A percentile compares a stretch with the other conserved stretches of the same genome.
Evolutionary conservation across 2,329 filamentous ascomycete species (phyloP).

Genomic region (Fusarium sarcochroum): DNA sequence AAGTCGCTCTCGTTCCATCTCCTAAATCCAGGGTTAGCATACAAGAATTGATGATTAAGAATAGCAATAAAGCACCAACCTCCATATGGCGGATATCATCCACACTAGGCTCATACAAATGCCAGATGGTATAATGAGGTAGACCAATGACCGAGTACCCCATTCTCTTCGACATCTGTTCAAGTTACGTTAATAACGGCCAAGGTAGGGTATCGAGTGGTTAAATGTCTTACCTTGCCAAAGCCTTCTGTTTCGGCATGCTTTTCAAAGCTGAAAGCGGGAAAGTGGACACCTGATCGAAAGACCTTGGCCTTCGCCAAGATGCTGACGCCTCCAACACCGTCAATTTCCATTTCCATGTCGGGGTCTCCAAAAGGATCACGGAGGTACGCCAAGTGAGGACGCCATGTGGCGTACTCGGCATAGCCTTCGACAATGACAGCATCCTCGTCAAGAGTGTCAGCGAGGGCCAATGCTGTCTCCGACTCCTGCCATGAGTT

Average conservation of each 20-base stretch:
- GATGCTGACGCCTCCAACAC: slow-evolving; percentile 97
- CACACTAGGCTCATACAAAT: slow-evolving; percentile 98
- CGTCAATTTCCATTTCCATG: slow-evolving; percentile 99
- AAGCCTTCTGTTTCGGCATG: slow-evolving; percentile 99
- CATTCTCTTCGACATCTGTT: slow-evolving; percentile 96
- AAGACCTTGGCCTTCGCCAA: slow-evolving; percentile 97
- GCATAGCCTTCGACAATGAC: slow-evolving; percentile 99
- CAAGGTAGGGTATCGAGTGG: neutral
- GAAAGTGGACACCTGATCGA: slow-evolving; percentile 94
- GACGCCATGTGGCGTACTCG: slow-evolving; percentile 98
- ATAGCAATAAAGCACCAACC: slow-evolving; percentile 57
- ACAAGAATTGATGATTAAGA: neutral
- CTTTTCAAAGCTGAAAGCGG: slow-evolving; percentile 98
- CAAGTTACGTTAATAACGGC: slow-evolving; percentile 27
- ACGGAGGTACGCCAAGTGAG: slow-evolving; percentile 94
- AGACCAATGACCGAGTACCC: slow-evolving; percentile 94
- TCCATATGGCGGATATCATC: slow-evolving; percentile 99
- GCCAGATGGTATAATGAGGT: slow-evolving; percentile 99
- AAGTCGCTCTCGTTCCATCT: slow-evolving; percentile 92
- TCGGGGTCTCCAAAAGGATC: slow-evolving; percentile 98
- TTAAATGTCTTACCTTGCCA: slow-evolving; percentile 79
- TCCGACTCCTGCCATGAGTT: slow-evolving; percentile 99
- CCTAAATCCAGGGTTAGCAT: slow-evolving; percentile 61
- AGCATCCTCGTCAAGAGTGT: slow-evolving; percentile 96
- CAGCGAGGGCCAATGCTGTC: slow-evolving; percentile 91